A percentile compares a stretch with the other conserved stretches of the same genome.
phyloP scores from a whole-genome alignment of 257 asterid species.

The Nicotiana tomentosiformis region DNA sequence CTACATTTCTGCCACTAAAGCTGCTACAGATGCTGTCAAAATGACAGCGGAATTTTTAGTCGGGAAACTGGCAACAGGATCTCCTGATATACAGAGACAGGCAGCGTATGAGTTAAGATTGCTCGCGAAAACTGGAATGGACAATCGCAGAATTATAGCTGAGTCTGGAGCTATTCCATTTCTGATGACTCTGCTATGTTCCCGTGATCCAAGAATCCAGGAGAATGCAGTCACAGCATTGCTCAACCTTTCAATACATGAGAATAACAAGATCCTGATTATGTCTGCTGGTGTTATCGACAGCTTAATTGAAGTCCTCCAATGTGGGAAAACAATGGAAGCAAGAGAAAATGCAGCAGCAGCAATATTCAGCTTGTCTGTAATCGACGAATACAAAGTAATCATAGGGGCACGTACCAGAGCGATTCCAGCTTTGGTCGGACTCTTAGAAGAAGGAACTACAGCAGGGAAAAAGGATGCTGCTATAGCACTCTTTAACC shows the following conservation, averaged over 20 bases:
- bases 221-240: slow-evolving; percentile 85
- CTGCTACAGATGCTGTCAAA: slow-evolving; percentile 61
- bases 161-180: slow-evolving; percentile 88
- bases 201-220: slow-evolving; percentile 58
- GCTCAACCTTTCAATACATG: slow-evolving; percentile 74
- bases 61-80: slow-evolving; percentile 75
- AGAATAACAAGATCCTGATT: slow-evolving; percentile 65
- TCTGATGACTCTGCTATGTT: slow-evolving; percentile 47
- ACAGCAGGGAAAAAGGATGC: slow-evolving; percentile 74
- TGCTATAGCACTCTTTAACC: slow-evolving; percentile 78
- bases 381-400: slow-evolving; percentile 56
- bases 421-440: slow-evolving; percentile 64
- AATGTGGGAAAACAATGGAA: slow-evolving; percentile 59
- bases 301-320: slow-evolving; percentile 44
- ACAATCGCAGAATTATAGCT: slow-evolving; percentile 73
- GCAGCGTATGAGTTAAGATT: slow-evolving; percentile 80
- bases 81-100: slow-evolving; percentile 70
- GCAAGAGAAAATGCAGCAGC: slow-evolving; percentile 91
- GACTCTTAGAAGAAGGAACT: slow-evolving; percentile 66
- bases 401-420: slow-evolving; percentile 51
- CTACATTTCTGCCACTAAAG: slow-evolving; percentile 71
- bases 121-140: slow-evolving; percentile 85
- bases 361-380: slow-evolving; percentile 68
- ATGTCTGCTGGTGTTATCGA: slow-evolving; percentile 78
- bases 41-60: slow-evolving; percentile 74